phyloP scores from a whole-genome alignment of 2,329 filamentous ascomycete genomes.

The Botrytis byssoidea region DNA sequence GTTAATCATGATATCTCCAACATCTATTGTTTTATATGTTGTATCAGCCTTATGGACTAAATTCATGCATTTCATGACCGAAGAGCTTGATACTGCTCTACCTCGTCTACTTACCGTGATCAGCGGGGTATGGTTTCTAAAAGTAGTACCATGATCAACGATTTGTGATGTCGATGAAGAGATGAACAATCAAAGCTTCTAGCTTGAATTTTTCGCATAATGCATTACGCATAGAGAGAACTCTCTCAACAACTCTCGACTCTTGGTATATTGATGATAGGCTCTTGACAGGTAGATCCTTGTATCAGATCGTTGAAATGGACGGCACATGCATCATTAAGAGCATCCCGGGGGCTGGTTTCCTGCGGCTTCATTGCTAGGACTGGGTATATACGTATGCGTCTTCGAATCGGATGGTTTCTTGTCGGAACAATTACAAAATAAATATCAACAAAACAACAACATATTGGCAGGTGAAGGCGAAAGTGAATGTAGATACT shows the following conservation, averaged over 20 bases:
- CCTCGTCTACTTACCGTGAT: background rate
- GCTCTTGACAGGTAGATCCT: slow-evolving; percentile 12
- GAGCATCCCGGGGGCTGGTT: background rate
- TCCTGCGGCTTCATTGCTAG: slow-evolving; percentile 1
- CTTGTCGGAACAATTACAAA: background rate
- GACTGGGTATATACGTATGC: background rate
- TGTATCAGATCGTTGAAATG: slow-evolving; percentile 16
- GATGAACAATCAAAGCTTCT: slow-evolving; percentile 11
- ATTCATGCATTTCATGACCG: slow-evolving; percentile 17
- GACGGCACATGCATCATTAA: background rate
- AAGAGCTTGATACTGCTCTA: background rate
- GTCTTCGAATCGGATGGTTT: slow-evolving; percentile 1
- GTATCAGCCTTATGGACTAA: slow-evolving; percentile 17
- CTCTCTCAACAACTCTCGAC: background rate
- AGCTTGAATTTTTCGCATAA: background rate
- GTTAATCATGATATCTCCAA: slow-evolving; percentile 8
- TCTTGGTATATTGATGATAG: background rate
- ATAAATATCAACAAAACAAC: background rate
- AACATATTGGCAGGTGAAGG: slow-evolving; percentile 7
- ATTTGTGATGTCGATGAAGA: slow-evolving; percentile 15
- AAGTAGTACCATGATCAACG: slow-evolving; percentile 1
- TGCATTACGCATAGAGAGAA: slow-evolving; percentile 3
- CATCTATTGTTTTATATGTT: slow-evolving; percentile 18
- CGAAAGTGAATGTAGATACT: background rate
- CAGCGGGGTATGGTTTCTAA: slow-evolving; percentile 2